A percentile compares a stretch with the other conserved stretches of the same genome.
Evolutionary conservation across 164 flowering plant species (phyloP).

Genomic region (Cinnamomum micranthum): DNA sequence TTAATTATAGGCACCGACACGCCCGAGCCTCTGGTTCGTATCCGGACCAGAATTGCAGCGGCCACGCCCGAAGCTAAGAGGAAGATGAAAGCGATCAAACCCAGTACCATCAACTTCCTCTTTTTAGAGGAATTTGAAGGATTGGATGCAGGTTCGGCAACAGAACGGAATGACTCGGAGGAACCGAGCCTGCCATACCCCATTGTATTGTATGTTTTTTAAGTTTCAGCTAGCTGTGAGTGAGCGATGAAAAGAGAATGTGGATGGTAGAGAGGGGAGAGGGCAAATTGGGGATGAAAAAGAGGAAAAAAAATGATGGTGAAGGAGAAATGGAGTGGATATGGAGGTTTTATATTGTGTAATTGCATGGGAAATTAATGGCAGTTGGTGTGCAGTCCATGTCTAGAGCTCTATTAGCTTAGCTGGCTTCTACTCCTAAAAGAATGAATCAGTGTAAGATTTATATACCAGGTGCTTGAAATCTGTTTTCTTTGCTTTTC

Average conservation of each 20-base stretch:
- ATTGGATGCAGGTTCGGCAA: constrained; percentile 1
- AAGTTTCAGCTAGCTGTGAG: background rate
- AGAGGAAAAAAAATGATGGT: too few species aligned
- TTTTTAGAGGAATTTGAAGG: constrained; percentile 5
- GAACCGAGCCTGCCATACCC: constrained; percentile 51
- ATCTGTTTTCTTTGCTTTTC: background rate
- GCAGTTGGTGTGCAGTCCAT: constrained; percentile 30
- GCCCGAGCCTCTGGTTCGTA: constrained; percentile 17
- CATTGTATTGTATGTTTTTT: constrained; percentile 18
- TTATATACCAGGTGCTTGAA: background rate
- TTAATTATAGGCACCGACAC: background rate
- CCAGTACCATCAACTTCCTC: constrained; percentile 37
- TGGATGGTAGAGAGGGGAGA: too few species aligned
- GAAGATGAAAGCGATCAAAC: constrained; percentile 32
- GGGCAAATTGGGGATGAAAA: too few species aligned
- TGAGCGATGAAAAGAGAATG: background rate
- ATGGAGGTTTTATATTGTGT: constrained; percentile 3
- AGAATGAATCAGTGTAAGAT: background rate
- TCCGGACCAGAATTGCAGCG: constrained; percentile 39
- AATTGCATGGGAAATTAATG: constrained; percentile 2
- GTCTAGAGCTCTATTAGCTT: constrained; percentile 5
- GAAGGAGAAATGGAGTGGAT: too few species aligned
- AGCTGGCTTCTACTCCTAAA: constrained; percentile 24
- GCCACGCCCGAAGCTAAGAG: constrained; percentile 49
- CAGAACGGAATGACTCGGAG: constrained; percentile 21